Base-by-base conservation (phyloP, 805 yeast genomes). In the Myxozyma geophila region DNA sequence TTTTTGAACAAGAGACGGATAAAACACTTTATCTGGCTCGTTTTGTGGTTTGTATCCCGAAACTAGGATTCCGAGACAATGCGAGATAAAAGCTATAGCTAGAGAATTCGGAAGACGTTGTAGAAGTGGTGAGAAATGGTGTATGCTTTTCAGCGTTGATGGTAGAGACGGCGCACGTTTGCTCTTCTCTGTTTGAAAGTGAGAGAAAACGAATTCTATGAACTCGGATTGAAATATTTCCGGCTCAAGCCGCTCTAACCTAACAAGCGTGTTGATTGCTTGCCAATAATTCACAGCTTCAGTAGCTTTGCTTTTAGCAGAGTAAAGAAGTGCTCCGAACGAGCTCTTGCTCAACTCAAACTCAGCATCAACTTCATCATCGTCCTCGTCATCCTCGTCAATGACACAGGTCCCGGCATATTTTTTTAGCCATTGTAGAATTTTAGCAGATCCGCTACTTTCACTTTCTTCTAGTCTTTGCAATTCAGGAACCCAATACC, bases 401-500 rank as follows among this genome's bases (percentile, higher is more conserved):
- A 33, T 15, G 7, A 12, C 21, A 15, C 36, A 36, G n/a, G 46
- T 10, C 12, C 35, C 44, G 1, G 59, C 59, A 44, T 21, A 46
- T 17, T 19, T 10, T 40, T 23, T 23, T 3, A 56, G n/a, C 35
- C 37, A 21, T 17, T 56, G 28, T 33, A 12, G 6, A 7, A 48
- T 40, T 47, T 15, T 39, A 2, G 19, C 52, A 48, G 37, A 19
- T 23, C 51, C 55, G 12, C 28, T 48, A 19, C 28, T 15, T 39
- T 54, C 55, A 8, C 40, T 33, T 21, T n/a, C 47, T 6, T 49
- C 44, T 35, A 60, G 21, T 36, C 60, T 47, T n/a, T 15, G 19
- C 43, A 61, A 28, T 37, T 55, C 60, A 5, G 67, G 64, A 19
- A 28, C 59, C 99, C 99, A 93, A 76, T 87, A 93, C 70, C 87